Conservation (phyloP, 345 rosid species). For the Boechera stricta region DNA sequence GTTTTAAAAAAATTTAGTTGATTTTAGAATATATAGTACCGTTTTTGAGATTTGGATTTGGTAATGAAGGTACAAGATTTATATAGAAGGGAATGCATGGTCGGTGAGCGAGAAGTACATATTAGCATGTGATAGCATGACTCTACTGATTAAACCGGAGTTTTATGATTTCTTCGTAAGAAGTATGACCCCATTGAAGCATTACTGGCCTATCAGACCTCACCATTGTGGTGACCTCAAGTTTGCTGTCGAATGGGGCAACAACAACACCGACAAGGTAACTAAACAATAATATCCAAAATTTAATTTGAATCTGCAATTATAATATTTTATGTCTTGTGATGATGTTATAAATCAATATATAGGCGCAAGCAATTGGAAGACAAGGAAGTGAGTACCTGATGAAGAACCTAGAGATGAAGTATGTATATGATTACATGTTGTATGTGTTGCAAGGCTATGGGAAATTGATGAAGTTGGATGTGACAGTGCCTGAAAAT, state of each 20-base stretch:
- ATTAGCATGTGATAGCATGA: slow-evolving; percentile 54
- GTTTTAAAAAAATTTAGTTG: not conserved
- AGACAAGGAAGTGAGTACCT: slow-evolving; percentile 55
- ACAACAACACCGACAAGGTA: slow-evolving; percentile 36
- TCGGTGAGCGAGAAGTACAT: slow-evolving; percentile 62
- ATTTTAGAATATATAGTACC: not conserved
- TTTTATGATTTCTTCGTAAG: slow-evolving; percentile 54
- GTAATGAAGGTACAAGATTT: slow-evolving; percentile 54
- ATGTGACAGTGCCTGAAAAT: slow-evolving; percentile 51
- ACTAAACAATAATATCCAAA: not conserved
- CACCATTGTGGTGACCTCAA: slow-evolving; percentile 38
- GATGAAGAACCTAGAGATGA: slow-evolving; percentile 52
- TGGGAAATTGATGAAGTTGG: slow-evolving; percentile 57
- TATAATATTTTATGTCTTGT: not conserved
- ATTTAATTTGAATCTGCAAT: not conserved
- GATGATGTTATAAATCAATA: not conserved
- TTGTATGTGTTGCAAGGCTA: slow-evolving; percentile 57
- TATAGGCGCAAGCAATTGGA: slow-evolving; percentile 61
- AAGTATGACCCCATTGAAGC: slow-evolving; percentile 56
- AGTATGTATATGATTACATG: slow-evolving; percentile 64
- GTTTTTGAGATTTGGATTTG: slow-evolving; percentile 3
- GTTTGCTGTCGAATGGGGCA: slow-evolving; percentile 46
- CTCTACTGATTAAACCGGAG: slow-evolving; percentile 49
- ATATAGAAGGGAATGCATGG: slow-evolving; percentile 61
- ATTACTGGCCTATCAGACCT: slow-evolving; percentile 60